Conservation (phyloP, 768 basidiomycete species). For the Leccinum disarticulatum region DNA sequence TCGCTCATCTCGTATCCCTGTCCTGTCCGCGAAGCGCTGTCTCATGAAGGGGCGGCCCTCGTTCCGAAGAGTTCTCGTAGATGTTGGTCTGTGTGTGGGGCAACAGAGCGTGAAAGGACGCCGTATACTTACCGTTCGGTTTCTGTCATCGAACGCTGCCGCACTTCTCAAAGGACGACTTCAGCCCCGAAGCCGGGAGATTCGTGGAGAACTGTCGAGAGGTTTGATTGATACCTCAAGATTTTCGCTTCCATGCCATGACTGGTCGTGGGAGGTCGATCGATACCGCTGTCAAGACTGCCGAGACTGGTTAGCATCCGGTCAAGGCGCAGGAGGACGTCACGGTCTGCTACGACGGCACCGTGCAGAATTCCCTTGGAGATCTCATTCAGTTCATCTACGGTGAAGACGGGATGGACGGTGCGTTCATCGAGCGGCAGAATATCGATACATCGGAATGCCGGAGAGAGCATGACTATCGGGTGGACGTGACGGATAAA, state of each 20-base stretch:
- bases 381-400: constrained; percentile 96
- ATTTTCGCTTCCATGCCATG: no score
- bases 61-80: constrained; percentile 61
- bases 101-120: constrained; percentile 98
- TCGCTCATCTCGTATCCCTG: no score
- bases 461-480: no score
- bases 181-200: constrained; percentile 94
- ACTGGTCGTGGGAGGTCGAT: constrained; percentile 39
- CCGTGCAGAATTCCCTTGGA: constrained; percentile 94
- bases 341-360: constrained; percentile 96
- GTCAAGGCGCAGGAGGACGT: constrained; percentile 99
- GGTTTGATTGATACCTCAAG: no score
- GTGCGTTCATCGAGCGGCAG: constrained; percentile 95
- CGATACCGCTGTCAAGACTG: constrained; percentile 99
- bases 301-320: constrained; percentile 97
- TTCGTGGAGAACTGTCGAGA: constrained; percentile 87
- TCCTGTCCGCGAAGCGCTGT: no score
- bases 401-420: constrained; percentile 99
- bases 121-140: constrained; percentile 87
- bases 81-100: constrained; percentile 98
- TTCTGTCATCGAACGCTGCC: constrained; percentile 95
- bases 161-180: constrained; percentile 98
- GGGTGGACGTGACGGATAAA: constrained; percentile 27
- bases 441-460: constrained; percentile 83
- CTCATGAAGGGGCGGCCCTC: no score